phyloP scores from a whole-genome alignment of 1,139 yeast species.

The Starmera stellimalicola region DNA sequence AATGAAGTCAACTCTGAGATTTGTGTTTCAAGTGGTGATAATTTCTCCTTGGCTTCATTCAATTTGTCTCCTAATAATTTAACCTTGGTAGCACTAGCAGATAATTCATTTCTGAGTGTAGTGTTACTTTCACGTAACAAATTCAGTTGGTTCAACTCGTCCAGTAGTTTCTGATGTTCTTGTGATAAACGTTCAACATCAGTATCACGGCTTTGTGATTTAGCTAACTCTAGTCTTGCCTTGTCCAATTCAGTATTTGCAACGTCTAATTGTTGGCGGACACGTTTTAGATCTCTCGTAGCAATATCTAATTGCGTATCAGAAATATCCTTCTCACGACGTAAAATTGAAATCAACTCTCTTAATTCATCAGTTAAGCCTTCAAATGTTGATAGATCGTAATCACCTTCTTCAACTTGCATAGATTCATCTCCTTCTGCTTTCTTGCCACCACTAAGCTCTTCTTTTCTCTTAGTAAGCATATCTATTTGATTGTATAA shows the following conservation, averaged over 20 bases:
- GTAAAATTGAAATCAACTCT: slow-evolving; percentile 53
- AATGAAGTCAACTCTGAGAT: slow-evolving; percentile 28
- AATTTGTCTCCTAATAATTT: slow-evolving; percentile 24
- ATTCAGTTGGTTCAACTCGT: slow-evolving; percentile 59
- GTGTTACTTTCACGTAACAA: slow-evolving; percentile 67
- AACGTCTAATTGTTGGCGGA: slow-evolving; percentile 30
- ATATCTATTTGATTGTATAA: slow-evolving; percentile 63
- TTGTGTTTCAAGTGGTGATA: slow-evolving; percentile 25
- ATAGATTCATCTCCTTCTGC: not conserved
- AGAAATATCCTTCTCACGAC: slow-evolving; percentile 69
- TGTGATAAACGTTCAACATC: slow-evolving; percentile 31
- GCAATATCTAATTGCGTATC: slow-evolving; percentile 46
- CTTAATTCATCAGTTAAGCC: slow-evolving; percentile 31
- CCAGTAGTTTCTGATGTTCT: slow-evolving; percentile 45
- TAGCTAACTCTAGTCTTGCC: slow-evolving; percentile 34
- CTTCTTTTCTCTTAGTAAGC: slow-evolving; percentile 15
- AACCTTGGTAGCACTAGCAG: slow-evolving; percentile 15
- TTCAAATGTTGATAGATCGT: slow-evolving; percentile 20
- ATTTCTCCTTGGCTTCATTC: slow-evolving; percentile 24
- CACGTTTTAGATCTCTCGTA: slow-evolving; percentile 20
- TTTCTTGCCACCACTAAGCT: slow-evolving; percentile 6
- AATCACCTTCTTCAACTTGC: slow-evolving; percentile 5
- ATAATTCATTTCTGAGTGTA: slow-evolving; percentile 50
- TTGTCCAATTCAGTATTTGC: slow-evolving; percentile 34
- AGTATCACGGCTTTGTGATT: slow-evolving; percentile 26